Percentiles rank a stretch among this genome's conserved stretches.
Evolutionary conservation across 306 rosid genomes (phyloP).

Genomic region (Castanospermum australe): DNA sequence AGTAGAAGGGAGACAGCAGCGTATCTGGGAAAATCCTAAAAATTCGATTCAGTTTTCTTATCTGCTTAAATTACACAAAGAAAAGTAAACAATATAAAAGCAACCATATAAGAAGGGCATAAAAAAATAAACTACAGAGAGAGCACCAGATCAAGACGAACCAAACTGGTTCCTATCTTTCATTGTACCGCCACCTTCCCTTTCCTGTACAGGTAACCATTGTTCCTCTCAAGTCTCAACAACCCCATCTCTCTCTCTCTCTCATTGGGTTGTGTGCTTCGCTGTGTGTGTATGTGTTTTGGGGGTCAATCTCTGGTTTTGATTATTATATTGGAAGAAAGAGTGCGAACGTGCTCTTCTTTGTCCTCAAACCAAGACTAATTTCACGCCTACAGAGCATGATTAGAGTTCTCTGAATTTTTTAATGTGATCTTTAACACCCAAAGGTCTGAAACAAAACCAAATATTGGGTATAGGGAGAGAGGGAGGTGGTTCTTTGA

Average conservation of each 20-base stretch:
- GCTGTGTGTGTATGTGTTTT: slow-evolving; percentile 59
- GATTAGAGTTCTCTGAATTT: slow-evolving; percentile 46
- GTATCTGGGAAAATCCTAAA: slow-evolving; percentile 76
- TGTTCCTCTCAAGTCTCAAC: slow-evolving; percentile 24
- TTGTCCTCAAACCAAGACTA: slow-evolving; percentile 53
- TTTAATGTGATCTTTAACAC: slow-evolving; percentile 42
- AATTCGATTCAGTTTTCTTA: slow-evolving; percentile 53
- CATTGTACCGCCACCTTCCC: slow-evolving; percentile 45
- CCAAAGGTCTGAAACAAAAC: slow-evolving; percentile 26
- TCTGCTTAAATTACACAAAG: slow-evolving; percentile 32
- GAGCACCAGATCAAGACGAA: slow-evolving; percentile 39
- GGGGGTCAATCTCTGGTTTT: slow-evolving; percentile 51
- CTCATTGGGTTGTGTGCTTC: slow-evolving; percentile 56
- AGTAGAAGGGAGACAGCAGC: slow-evolving; percentile 62
- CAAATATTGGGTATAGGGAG: slow-evolving; percentile 46
- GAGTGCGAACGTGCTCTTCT: slow-evolving; percentile 74
- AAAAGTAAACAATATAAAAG: slow-evolving; percentile 22
- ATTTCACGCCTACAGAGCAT: slow-evolving; percentile 73
- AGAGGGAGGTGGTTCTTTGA: slow-evolving; percentile 55
- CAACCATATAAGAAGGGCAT: slow-evolving; percentile 2
- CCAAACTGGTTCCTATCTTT: slow-evolving; percentile 24
- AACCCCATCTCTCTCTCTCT: slow-evolving; percentile 30
- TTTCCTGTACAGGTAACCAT: slow-evolving; percentile 47
- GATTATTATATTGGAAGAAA: slow-evolving; percentile 54
- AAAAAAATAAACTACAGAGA: slow-evolving; percentile 11